Evolutionary conservation across 352 stramenopile genomes (phyloP), one percentile per base, ranked within the genome.

Genomic region (Phytopythium oedochilum): DNA sequence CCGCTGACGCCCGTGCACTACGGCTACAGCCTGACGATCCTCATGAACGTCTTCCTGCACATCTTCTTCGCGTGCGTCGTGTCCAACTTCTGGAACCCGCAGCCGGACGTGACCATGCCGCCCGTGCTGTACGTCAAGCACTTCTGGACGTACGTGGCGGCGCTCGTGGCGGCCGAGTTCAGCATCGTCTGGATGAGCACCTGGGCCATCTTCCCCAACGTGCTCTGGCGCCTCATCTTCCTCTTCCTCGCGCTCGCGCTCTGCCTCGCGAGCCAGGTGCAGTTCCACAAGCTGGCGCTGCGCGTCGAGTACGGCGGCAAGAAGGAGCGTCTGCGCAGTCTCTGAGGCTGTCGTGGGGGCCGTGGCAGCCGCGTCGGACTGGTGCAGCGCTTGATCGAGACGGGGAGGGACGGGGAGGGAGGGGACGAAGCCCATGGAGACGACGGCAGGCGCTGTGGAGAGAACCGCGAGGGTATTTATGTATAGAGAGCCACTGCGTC

Each of bases 111-210:
- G 23, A 78, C 68, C 23, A 90, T 91, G 73, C 80, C 80, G 15
- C 78, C 77, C 5, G 71, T 91, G 44, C 61, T 90, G 8, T 91
- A 89, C 57, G 73, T 90, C 23, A 74, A 62, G 43, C 63, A 55
- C 15, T 94, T 92, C 64, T 94, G 84, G 84, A 43, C 73, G 1
- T 88, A 82, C 49, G 79, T 89, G 20, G 75, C 63, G 22, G 29
- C 68, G 36, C 75, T 73, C 12, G 39, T 61, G 17, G 54, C 53
- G 20, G 72, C 73, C 23, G 82, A 94, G 56, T 71, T 88, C 46
- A 77, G 75, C 42, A 68, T 90, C 60, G 76, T 94, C 25, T 92
- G 74, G 81, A 66, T 89, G 47, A 92, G 81, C 66, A 89, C 83
- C 40, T 94, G 81, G 82, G 67, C 56, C 45, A 60, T 92, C 36